Evolutionary conservation across 2,329 filamentous ascomycete species (phyloP), one percentile per base, ranked within the genome.

Genomic region (Dothideomycetes sp.): DNA sequence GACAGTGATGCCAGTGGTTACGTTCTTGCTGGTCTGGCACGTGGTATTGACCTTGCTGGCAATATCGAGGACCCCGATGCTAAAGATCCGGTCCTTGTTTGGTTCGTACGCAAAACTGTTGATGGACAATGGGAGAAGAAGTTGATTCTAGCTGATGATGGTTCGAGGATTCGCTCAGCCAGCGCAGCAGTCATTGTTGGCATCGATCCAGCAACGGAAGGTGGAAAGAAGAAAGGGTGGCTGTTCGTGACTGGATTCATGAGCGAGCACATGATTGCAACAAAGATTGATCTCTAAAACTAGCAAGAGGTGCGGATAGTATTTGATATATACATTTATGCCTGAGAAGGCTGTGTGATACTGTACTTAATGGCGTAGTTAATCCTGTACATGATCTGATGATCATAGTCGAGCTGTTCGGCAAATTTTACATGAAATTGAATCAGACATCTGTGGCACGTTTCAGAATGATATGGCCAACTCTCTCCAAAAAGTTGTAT

Each of bases 61-160:
- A 53, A 71, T 5, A 39, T 77, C 0, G n/a, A 44, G 2, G 48
- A 51, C 1, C 54, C 59, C 0, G 45, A 62, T 1, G 69, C 54
- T 0, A 58, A 53, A 11, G 63, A 71, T n/a, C 55, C 64, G 5
- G 52, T 61, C 4, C 60, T 70, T 44, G 69, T 78, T 0, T 75
- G 67, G 65, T 64, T 59, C 46, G 47, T 57, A n/a, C 49, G 39
- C 16, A 42, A n/a, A 7, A 41, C 33, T 3, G 38, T 33, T 15
- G 23, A 30, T 17, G 39, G 9, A 36, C 30, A 2, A 41, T 73
- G 68, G 65, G 60, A 67, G 35, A 66, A 61, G 15, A 60, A 54
- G n/a, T 35, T 76, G 2, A 33, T 80, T 0, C 78, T 79, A 44
- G 64, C 74, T 31, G 76, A 80, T 46, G 73, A 79, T 35, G 72